Evolutionary conservation across 106 monocot genomes (phyloP).

Genomic region (Platanthera zijinensis): DNA sequence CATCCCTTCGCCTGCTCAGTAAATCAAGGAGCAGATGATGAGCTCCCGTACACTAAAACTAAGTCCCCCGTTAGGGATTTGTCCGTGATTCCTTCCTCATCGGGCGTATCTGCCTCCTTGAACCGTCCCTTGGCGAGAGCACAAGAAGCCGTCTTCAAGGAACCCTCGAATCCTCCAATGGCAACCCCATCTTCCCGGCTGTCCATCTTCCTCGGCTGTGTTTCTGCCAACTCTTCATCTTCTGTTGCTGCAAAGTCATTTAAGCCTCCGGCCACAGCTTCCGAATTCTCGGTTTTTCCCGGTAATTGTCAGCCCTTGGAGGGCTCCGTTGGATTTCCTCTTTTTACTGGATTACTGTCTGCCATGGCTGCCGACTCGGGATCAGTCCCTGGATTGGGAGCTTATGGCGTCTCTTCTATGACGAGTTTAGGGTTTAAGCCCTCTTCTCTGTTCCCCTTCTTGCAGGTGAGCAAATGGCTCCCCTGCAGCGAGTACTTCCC

Average conservation of each 20-base stretch:
- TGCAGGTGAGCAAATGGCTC: slow-evolving; percentile 65
- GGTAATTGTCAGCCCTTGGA: background rate
- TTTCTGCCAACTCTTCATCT: background rate
- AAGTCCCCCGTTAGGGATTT: background rate
- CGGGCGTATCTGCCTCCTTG: background rate
- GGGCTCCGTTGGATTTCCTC: background rate
- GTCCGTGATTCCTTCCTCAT: background rate
- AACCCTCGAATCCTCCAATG: background rate
- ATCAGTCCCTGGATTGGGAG: slow-evolving; percentile 21
- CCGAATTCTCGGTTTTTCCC: background rate
- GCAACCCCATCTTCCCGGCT: background rate
- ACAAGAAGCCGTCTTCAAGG: background rate
- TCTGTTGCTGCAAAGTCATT: background rate
- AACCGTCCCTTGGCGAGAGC: background rate
- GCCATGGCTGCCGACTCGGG: slow-evolving; percentile 29
- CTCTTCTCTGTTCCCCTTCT: slow-evolving; percentile 54
- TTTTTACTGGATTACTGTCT: slow-evolving; percentile 45
- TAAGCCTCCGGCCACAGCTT: background rate
- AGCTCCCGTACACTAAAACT: slow-evolving; percentile 7
- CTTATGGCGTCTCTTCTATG: slow-evolving; percentile 41
- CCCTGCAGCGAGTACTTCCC: slow-evolving; percentile 78
- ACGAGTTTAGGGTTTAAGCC: slow-evolving; percentile 41
- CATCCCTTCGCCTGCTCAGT: slow-evolving; percentile 25
- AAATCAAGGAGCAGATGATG: background rate
- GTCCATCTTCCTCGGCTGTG: background rate